Percentiles rank a stretch among this genome's conserved stretches.
Conservation (phyloP, 805 yeast genomes). For the Suhomyces xylopsoci region DNA sequence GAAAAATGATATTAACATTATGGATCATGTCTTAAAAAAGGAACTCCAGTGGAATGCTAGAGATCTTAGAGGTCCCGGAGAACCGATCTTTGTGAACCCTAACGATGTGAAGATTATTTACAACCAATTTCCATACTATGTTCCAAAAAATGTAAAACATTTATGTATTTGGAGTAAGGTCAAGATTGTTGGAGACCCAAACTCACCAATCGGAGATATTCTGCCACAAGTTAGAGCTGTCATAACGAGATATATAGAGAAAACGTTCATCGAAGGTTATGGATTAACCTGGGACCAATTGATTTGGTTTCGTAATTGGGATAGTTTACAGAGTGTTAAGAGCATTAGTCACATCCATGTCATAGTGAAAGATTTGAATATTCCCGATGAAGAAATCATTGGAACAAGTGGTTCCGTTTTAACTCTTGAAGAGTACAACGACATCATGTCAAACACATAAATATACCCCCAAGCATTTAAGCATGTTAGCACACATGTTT, state of each 20-base stretch:
- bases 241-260: slow-evolving; percentile 45
- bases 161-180: slow-evolving; percentile 67
- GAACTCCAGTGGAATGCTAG: slow-evolving; percentile 51
- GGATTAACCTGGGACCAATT: slow-evolving; percentile 38
- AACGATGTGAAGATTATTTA: slow-evolving; percentile 44
- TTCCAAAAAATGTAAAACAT: slow-evolving; percentile 51
- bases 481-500: neutral
- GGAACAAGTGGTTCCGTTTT: slow-evolving; percentile 11
- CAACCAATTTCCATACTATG: slow-evolving; percentile 69
- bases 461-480: neutral
- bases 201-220: slow-evolving; percentile 51
- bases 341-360: slow-evolving; percentile 71
- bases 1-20: slow-evolving; percentile 36
- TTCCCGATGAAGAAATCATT: slow-evolving; percentile 10
- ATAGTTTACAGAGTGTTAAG: slow-evolving; percentile 63
- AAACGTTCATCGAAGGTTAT: slow-evolving; percentile 48
- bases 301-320: slow-evolving; percentile 73
- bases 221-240: slow-evolving; percentile 36
- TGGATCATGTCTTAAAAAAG: slow-evolving; percentile 45
- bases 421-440: slow-evolving; percentile 8
- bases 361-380: slow-evolving; percentile 41
- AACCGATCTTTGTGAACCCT: slow-evolving; percentile 40
- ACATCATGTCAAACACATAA: slow-evolving; percentile 1
- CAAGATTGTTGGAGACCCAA: slow-evolving; percentile 49
- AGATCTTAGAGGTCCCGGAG: slow-evolving; percentile 27